Evolutionary conservation across 495 filamentous ascomycete genomes (phyloP), one percentile per base, ranked within the genome.

Genomic region (Evernia prunastri): DNA sequence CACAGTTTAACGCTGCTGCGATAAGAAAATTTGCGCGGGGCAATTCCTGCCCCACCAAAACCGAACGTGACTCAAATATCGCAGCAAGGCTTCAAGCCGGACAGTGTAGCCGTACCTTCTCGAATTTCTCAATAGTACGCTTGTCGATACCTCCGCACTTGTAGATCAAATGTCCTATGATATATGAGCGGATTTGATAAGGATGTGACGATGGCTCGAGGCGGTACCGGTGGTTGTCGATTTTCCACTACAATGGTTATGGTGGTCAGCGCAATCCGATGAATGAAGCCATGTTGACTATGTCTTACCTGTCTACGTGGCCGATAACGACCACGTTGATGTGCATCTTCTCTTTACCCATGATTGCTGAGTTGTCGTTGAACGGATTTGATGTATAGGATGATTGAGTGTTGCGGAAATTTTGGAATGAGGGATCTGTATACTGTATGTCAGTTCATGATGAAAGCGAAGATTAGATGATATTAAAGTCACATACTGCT

Each of bases 121-220:
- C 94, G 86, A 98, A 98, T 89, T 98, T 98, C 89, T 98, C 95
- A 76, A 98, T 98, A 77, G 95, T 97, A 93, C 94, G 94, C 85
- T 91, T 89, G 89, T 98, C 94, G 75, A 98, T 98, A 89, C 94
- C 94, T 88, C 94, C 94, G 84, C 94, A 98, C 84, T 98, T 96
- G 91, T 98, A 98, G 89, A 97, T 98, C 83, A 97, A 84, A 81
- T 97, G 94, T 79, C 88, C 87, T 78, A 59, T 20, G 70, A 70
- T 61, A 37, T 60, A 36, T 66, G 59, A 75, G 74, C 76, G 67
- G 78, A 74, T 60, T 62, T 64, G 43, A 36, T 59, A 58, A 57
- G 43, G 45, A 39, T 56, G 60, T 59, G 67, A 56, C 65, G 54
- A 31, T 65, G 31, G 67, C 54, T 65, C 43, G 29, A 66, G 66